A percentile compares a stretch with the other conserved stretches of the same genome.
These are phyloP conservation scores for Phytophthora citrophthora DNA, from an alignment of 352 stramenopile species.

Conservation along the genomic window DNA sequence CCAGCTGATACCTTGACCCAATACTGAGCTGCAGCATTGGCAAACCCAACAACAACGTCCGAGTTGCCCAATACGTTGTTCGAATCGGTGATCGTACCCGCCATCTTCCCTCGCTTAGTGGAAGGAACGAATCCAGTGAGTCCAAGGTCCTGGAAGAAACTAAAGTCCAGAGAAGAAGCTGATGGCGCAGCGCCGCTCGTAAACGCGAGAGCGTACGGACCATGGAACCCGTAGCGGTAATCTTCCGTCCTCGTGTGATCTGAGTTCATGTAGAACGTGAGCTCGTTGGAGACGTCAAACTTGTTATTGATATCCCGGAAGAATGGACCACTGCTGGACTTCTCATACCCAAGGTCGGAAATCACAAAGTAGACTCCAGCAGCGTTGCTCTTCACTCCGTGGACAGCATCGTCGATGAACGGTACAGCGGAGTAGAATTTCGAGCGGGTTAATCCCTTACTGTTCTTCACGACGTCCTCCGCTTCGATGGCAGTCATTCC, in stretches of 20 bases:
- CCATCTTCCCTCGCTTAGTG: slow-evolving; percentile 36
- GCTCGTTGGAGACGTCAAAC: slow-evolving; percentile 50
- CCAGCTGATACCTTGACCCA: slow-evolving; percentile 38
- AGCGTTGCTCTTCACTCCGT: slow-evolving; percentile 45
- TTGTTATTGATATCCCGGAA: slow-evolving; percentile 71
- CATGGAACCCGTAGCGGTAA: slow-evolving; percentile 63
- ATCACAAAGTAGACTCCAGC: slow-evolving; percentile 66
- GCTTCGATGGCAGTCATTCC: slow-evolving; percentile 45
- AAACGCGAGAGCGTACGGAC: slow-evolving; percentile 52
- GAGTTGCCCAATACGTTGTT: slow-evolving; percentile 25
- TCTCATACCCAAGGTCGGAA: slow-evolving; percentile 53
- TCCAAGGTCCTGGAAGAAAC: slow-evolving; percentile 46
- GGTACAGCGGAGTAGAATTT: slow-evolving; percentile 54
- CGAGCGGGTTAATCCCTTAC: slow-evolving; percentile 40
- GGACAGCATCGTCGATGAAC: slow-evolving; percentile 44
- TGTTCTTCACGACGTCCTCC: slow-evolving; percentile 42
- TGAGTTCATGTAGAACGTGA: slow-evolving; percentile 70
- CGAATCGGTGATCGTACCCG: slow-evolving; percentile 43
- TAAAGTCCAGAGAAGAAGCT: slow-evolving; percentile 38
- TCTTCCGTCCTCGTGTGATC: slow-evolving; percentile 61
- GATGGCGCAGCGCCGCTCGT: slow-evolving; percentile 36
- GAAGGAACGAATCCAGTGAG: slow-evolving; percentile 48
- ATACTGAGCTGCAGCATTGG: slow-evolving; percentile 53
- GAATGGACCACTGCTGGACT: slow-evolving; percentile 50
- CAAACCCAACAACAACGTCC: slow-evolving; percentile 44